phyloP scores from a whole-genome alignment of 305 asterid species.

The Fraxinus albicans region DNA sequence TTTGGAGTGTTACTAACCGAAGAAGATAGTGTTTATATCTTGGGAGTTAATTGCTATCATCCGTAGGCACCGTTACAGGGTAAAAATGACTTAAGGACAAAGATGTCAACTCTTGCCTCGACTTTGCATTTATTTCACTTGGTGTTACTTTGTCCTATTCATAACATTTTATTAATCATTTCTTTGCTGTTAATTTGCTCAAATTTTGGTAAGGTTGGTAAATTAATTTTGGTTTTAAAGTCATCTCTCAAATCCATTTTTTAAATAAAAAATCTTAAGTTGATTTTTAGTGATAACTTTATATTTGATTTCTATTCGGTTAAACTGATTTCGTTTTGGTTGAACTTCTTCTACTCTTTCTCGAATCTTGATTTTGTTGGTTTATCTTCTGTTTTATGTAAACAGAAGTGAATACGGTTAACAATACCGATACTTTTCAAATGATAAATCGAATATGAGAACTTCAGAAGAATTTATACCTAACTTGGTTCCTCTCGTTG shows the following conservation, averaged over 20 bases:
- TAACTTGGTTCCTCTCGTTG: background rate
- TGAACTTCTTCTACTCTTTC: background rate
- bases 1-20: background rate
- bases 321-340: background rate
- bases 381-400: background rate
- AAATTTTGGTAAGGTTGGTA: no score
- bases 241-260: background rate
- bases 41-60: background rate
- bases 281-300: background rate
- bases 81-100: background rate
- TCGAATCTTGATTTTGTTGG: background rate
- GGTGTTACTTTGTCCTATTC: background rate
- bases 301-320: background rate
- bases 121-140: background rate
- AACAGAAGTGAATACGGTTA: background rate
- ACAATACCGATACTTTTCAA: background rate
- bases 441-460: background rate
- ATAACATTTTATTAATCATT: background rate
- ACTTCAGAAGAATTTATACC: background rate
- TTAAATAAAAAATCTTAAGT: background rate
- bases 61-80: background rate
- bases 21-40: background rate
- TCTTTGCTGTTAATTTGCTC: background rate
- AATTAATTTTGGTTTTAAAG: background rate
- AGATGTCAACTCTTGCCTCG: background rate